Evolutionary conservation across 352 stramenopile species (phyloP), one percentile per base, ranked within the genome.

Genomic region (Aphanomyces stellatus): DNA sequence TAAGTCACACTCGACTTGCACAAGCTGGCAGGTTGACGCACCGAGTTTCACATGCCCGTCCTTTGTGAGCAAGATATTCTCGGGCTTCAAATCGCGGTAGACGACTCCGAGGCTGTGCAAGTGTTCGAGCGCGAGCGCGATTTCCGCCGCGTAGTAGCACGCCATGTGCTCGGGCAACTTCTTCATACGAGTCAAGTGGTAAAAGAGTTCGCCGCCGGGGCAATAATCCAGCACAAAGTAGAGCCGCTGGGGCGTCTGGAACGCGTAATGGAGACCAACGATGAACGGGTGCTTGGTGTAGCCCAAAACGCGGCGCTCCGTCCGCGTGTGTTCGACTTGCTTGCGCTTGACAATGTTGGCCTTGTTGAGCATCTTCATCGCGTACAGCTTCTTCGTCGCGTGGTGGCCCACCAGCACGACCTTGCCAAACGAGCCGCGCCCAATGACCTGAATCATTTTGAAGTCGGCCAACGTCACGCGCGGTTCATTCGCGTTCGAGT

Each of bases 221-320:
- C 86, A 95, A 53, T 95, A 96, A 40, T 96, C 87, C 19, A 99
- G 76, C 24, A 99, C 96, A 72, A 99, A 99, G 65, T 98, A 99
- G 1, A 99, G 77, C 56, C 82, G 76, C 70, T 98, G 80, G 41
- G 84, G 85, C 0, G 94, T 93, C 69, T 96, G 86, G 57, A 96
- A 95, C 1, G 88, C 86, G 62, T 88, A 95, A 51, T 93, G 82
- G 25, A 96, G 70, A 0, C 85, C 86, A 0, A 96, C 88, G 48
- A 96, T 96, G 62, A 95, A 96, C 7, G 87, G 87, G 59, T 96
- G 87, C 22, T 80, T 77, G 8, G 88, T 89, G 41, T 88, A 85
- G 1, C 85, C 82, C 8, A 96, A 76, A 27, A 96, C 89, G 13
- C 86, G 80, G 13, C 88, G 76, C 59, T 96, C 88, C 0, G 87